phyloP scores from a whole-genome alignment of 495 filamentous ascomycete genomes.

The Xylaria venustula region DNA sequence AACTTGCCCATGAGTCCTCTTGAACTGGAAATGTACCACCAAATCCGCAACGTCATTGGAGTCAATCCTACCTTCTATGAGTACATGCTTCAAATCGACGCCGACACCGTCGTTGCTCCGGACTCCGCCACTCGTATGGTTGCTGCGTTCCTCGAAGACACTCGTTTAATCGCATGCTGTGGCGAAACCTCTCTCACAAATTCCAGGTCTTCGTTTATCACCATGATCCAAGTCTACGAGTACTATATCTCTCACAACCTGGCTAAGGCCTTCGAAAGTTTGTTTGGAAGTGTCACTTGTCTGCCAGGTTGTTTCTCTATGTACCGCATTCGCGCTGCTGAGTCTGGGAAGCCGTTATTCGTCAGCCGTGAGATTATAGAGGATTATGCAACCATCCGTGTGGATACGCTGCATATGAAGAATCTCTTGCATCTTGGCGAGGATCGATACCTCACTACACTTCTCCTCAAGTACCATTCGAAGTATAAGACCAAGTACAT shows the following conservation, averaged over 20 bases:
- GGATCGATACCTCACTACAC: slow-evolving; percentile 92
- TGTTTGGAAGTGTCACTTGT: slow-evolving; percentile 97
- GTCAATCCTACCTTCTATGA: slow-evolving; percentile 99
- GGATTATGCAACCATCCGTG: slow-evolving; percentile 82
- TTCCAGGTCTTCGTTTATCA: slow-evolving; percentile 86
- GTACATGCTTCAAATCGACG: slow-evolving; percentile 94
- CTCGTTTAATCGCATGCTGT: slow-evolving; percentile 86
- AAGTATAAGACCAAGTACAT: slow-evolving; percentile 98
- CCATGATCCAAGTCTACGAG: slow-evolving; percentile 99
- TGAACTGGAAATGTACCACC: slow-evolving; percentile 97
- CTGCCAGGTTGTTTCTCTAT: slow-evolving; percentile 97
- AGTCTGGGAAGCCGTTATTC: slow-evolving; percentile 92
- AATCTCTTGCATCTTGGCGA: slow-evolving; percentile 93
- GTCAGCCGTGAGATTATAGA: slow-evolving; percentile 89
- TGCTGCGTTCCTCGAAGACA: slow-evolving; percentile 85
- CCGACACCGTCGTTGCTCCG: slow-evolving; percentile 88
- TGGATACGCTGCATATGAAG: slow-evolving; percentile 99
- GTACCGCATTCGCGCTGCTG: slow-evolving; percentile 93
- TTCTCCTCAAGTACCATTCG: slow-evolving; percentile 88
- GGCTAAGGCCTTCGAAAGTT: slow-evolving; percentile 95
- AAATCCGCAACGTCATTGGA: slow-evolving; percentile 98
- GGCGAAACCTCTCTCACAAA: slow-evolving; percentile 94
- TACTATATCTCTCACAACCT: slow-evolving; percentile 99
- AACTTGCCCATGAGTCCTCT: slow-evolving; percentile 93
- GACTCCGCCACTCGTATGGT: slow-evolving; percentile 95